Percentiles rank a stretch among this genome's conserved stretches.
Conservation (phyloP, 768 basidiomycete species). For the Russula virescens region DNA sequence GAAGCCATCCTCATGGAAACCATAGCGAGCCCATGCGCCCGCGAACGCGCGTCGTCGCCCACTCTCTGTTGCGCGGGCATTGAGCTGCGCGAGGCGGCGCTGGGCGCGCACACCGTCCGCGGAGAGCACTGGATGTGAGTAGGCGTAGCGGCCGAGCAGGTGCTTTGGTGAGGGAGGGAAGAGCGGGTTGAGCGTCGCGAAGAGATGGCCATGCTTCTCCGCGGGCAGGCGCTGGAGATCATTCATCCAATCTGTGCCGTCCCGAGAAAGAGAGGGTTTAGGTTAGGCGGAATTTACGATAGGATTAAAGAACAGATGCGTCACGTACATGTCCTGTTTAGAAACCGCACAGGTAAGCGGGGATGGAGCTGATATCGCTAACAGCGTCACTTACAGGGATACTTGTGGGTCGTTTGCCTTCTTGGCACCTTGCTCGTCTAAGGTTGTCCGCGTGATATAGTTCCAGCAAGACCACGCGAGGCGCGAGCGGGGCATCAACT, state of each 20-base stretch:
- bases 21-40: slow-evolving; percentile 70
- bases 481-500: slow-evolving; percentile 63
- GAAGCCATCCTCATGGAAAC: slow-evolving; percentile 82
- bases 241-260: slow-evolving; percentile 4
- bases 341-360: not conserved
- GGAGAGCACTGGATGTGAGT: slow-evolving; percentile 67
- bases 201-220: not conserved
- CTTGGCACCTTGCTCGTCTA: slow-evolving; percentile 33
- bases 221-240: not conserved
- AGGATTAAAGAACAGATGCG: too few relatives aligned
- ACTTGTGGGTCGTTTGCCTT: slow-evolving; percentile 43
- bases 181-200: slow-evolving; percentile 5
- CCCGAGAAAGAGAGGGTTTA: too few relatives aligned
- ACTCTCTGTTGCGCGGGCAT: slow-evolving; percentile 26
- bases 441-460: slow-evolving; percentile 53
- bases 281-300: too few relatives aligned
- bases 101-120: slow-evolving; percentile 52
- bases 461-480: slow-evolving; percentile 77
- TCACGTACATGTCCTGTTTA: slow-evolving; percentile 7
- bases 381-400: not conserved
- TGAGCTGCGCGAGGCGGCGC: slow-evolving; percentile 43
- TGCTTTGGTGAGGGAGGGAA: slow-evolving; percentile 45
- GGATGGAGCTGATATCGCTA: not conserved
- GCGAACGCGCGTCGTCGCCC: slow-evolving; percentile 56
- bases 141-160: slow-evolving; percentile 47